Evolutionary conservation across 768 basidiomycete species (phyloP).

Genomic region (Phaeotremella fagi): DNA sequence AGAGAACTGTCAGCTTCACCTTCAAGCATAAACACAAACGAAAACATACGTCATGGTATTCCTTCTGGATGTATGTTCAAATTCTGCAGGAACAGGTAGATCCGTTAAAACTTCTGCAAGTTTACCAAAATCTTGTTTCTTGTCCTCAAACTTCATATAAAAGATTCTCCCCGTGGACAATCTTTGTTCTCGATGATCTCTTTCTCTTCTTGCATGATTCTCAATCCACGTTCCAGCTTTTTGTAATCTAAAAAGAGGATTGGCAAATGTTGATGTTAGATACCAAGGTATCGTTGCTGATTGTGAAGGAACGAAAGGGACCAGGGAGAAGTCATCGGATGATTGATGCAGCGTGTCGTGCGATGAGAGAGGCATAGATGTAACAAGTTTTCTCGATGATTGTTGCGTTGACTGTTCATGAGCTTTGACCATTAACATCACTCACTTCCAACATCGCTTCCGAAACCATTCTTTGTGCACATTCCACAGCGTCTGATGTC

Average conservation of each 20-base stretch:
- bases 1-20: neutral
- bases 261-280: neutral
- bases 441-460: neutral
- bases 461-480: neutral
- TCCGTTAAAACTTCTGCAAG: neutral
- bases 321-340: neutral
- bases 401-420: no score
- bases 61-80: neutral
- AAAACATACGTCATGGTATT: neutral
- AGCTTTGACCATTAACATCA: no score
- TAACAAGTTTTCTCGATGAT: neutral
- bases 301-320: conserved; percentile 3
- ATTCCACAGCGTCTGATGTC: neutral
- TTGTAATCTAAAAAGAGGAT: neutral
- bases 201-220: neutral
- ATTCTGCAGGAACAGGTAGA: neutral
- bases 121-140: neutral
- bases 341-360: neutral
- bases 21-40: neutral
- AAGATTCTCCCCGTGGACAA: neutral
- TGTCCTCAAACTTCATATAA: neutral
- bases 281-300: conserved; percentile 1
- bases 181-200: neutral
- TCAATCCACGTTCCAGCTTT: neutral
- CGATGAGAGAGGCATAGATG: neutral